phyloP scores from a whole-genome alignment of 306 rosid genomes.

The Quercus agrifolia region DNA sequence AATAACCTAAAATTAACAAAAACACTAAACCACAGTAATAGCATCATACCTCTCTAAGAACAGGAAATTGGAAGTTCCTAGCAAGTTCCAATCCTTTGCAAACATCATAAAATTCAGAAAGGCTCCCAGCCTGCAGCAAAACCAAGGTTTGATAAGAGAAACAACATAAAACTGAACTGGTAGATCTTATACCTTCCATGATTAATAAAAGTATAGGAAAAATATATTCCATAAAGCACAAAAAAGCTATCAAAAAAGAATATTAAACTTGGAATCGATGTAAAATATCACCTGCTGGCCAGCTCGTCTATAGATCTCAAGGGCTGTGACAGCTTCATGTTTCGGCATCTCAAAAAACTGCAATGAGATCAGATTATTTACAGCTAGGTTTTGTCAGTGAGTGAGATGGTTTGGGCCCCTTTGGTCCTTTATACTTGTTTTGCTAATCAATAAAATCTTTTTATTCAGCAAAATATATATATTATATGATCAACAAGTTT shows the following conservation, averaged over 20 bases:
- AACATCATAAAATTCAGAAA: constrained; percentile 86
- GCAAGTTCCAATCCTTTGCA: constrained; percentile 98
- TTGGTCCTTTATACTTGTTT: no score
- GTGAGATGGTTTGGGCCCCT: no score
- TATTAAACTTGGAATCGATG: neutral
- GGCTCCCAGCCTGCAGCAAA: constrained; percentile 68
- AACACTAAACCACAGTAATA: constrained; percentile 2
- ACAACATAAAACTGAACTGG: constrained; percentile 16
- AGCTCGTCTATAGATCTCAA: constrained; percentile 92
- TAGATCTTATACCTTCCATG: neutral
- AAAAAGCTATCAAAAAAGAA: neutral
- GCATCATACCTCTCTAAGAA: constrained; percentile 72
- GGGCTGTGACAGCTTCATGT: constrained; percentile 91
- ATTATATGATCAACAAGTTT: constrained; percentile 17
- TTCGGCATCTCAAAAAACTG: constrained; percentile 99
- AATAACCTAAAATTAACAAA: constrained; percentile 12
- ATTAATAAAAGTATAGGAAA: neutral
- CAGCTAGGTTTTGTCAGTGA: neutral
- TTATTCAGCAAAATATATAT: no score
- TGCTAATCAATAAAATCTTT: no score
- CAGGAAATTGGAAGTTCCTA: constrained; percentile 96
- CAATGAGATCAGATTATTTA: constrained; percentile 16
- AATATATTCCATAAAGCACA: neutral
- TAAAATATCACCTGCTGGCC: constrained; percentile 79
- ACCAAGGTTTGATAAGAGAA: constrained; percentile 12